phyloP scores from a whole-genome alignment of 2,329 filamentous ascomycete species.

The Gliomastix tumulicola region DNA sequence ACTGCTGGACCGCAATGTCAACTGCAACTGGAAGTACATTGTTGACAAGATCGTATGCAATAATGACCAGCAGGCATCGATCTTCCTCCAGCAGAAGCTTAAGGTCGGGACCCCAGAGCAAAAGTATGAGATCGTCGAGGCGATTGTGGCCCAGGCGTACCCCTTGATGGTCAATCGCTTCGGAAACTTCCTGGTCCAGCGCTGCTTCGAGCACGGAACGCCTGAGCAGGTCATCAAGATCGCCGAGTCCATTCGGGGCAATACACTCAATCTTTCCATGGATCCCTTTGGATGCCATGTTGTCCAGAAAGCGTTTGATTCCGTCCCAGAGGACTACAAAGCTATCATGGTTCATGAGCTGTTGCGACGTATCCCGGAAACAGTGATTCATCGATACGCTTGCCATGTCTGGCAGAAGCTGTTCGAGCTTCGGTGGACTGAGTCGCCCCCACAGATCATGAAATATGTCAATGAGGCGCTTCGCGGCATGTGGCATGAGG shows the following conservation, averaged over 20 bases:
- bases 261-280: constrained; percentile 92
- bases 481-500: constrained; percentile 96
- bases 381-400: constrained; percentile 95
- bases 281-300: constrained; percentile 98
- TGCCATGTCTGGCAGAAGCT: constrained; percentile 99
- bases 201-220: constrained; percentile 97
- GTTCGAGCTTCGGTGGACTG: constrained; percentile 93
- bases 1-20: constrained; percentile 89
- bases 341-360: constrained; percentile 98
- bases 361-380: constrained; percentile 90
- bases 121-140: constrained; percentile 95
- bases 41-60: constrained; percentile 99
- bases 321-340: constrained; percentile 95
- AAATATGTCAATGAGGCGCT: constrained; percentile 94
- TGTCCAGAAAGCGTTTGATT: constrained; percentile 97
- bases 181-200: constrained; percentile 96
- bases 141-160: constrained; percentile 91
- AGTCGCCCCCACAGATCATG: constrained; percentile 96
- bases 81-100: constrained; percentile 97
- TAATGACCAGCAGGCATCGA: constrained; percentile 98
- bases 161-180: constrained; percentile 97
- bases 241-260: constrained; percentile 87
- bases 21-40: constrained; percentile 98
- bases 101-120: constrained; percentile 93
- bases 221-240: constrained; percentile 92